Evolutionary conservation across 2,329 filamentous ascomycete genomes (phyloP), one percentile per base, ranked within the genome.

Genomic region (Aspergillus ochraceoroseus): DNA sequence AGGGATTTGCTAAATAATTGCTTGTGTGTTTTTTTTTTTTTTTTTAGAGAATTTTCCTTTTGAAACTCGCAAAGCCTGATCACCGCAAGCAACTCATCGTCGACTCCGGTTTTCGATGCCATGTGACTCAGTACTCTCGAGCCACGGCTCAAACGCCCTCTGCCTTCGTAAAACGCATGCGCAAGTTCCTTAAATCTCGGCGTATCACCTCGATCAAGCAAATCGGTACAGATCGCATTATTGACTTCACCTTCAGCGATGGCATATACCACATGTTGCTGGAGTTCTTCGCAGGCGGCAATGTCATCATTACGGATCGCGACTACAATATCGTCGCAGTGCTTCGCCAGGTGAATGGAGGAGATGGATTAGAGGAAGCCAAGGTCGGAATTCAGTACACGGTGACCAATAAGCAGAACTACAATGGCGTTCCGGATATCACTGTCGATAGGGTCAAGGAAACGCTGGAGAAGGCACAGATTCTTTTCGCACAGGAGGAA

Each of bases 221-320:
- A 65, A 77, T 98, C 35, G 92, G 92, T 33, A 95, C 89, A 2
- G 92, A 98, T 63, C 79, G 92, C 38, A 85, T 98, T 46, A 82
- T 98, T 38, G 87, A 96, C 62, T 80, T 98, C 38, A 77, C 85
- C 55, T 95, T 98, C 62, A 94, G 86, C 54, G 88, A 96, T 70
- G 92, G 92, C 7, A 76, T 82, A 53, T 95, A 94, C 61, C 76
- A 83, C 28, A 65, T 98, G 14, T 95, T 87, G 61, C 71, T 98
- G 18, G 92, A 98, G 67, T 98, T 98, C 69, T 98, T 95, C 61
- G 90, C 92, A 1, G 85, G 86, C 37, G 92, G 92, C 31, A 98
- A 98, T 61, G 83, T 98, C 46, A 87, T 98, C 46, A 73, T 98
- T 38, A 95, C 92, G 2, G 88, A 96, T 59, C 76, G 75, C 35